phyloP scores from a whole-genome alignment of 257 asterid genomes.

The Primulina eburnea region DNA sequence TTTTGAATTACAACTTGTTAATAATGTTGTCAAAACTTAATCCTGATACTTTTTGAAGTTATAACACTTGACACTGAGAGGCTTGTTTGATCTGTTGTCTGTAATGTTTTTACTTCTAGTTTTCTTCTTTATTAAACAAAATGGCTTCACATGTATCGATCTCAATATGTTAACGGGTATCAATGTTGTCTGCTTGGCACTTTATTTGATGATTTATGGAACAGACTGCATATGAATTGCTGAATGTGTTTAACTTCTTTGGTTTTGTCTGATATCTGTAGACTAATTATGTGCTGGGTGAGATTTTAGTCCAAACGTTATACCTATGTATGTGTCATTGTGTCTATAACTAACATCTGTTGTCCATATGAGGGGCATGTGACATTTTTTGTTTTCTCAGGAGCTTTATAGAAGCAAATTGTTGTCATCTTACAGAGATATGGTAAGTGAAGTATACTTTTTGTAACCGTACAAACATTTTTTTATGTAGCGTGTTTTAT shows the following conservation, averaged over 20 bases:
- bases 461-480: neutral
- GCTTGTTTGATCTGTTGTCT: too few relatives aligned
- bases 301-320: neutral
- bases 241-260: too few relatives aligned
- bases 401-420: constrained; percentile 48
- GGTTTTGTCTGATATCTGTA: neutral
- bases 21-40: too few relatives aligned
- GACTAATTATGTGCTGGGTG: neutral
- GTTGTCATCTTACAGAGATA: constrained; percentile 57
- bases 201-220: neutral
- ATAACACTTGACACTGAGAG: too few relatives aligned
- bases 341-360: neutral
- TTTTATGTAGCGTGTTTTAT: neutral
- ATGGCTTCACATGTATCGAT: neutral
- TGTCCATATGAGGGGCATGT: constrained; percentile 4
- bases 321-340: neutral
- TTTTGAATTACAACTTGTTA: too few relatives aligned
- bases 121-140: too few relatives aligned
- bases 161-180: neutral
- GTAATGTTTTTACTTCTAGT: too few relatives aligned
- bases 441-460: constrained; percentile 45
- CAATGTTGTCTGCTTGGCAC: neutral
- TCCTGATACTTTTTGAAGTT: too few relatives aligned
- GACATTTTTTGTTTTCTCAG: constrained; percentile 34
- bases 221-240: too few relatives aligned